These are phyloP conservation scores for Epicoccum sorghinum DNA, from an alignment of 2,329 filamentous ascomycete genomes.

Conservation along the genomic window DNA sequence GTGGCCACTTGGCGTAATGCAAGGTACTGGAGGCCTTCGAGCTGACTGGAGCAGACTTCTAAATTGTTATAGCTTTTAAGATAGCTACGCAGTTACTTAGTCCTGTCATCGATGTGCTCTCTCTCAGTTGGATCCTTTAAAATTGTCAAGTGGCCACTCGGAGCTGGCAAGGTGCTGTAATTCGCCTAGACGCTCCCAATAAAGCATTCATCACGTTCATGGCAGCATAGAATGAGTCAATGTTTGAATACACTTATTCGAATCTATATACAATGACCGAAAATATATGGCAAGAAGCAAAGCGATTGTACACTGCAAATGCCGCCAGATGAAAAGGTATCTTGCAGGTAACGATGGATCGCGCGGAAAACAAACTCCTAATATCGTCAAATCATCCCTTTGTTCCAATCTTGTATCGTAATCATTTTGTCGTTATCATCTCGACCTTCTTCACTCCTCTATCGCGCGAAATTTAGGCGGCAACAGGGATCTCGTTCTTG, in stretches of 20 bases:
- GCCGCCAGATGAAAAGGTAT: constrained; percentile 44
- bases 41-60: no score
- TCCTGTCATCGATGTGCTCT: no score
- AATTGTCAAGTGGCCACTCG: no score
- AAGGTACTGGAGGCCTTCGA: no score
- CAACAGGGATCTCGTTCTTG: constrained; percentile 11
- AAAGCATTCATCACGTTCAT: no score
- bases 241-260: constrained; percentile 4
- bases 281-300: constrained; percentile 17
- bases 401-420: constrained; percentile 16
- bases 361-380: constrained; percentile 20
- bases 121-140: no score
- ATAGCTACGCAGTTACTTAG: no score
- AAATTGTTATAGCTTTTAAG: no score
- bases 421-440: constrained; percentile 12
- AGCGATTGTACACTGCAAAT: constrained; percentile 38
- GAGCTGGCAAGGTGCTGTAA: no score
- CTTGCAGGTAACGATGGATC: constrained; percentile 41
- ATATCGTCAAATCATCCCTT: constrained; percentile 18
- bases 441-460: neutral
- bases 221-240: neutral
- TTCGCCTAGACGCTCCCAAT: no score
- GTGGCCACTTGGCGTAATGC: no score
- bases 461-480: neutral
- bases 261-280: constrained; percentile 14